Percentiles rank a stretch among this genome's conserved stretches.
Conservation (phyloP, 2,329 filamentous ascomycete genomes). For the Magnaporthiopsis poae region DNA sequence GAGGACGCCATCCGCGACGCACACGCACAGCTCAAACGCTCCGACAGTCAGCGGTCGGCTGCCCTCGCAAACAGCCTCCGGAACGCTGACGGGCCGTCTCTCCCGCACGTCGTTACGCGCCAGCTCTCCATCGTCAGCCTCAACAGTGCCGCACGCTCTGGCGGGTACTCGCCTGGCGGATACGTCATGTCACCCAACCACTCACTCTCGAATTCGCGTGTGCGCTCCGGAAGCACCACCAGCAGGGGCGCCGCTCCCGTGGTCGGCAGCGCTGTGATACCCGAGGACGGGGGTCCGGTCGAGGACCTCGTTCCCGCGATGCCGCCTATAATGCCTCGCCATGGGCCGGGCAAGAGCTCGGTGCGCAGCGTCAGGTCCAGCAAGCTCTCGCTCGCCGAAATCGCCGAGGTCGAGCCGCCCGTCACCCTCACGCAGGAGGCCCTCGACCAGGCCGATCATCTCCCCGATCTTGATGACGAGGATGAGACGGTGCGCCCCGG, state of each 20-base stretch:
- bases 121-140: conserved; percentile 58
- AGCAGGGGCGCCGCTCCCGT: conserved; percentile 24
- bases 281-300: conserved; percentile 16
- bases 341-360: conserved; percentile 46
- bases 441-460: conserved; percentile 44
- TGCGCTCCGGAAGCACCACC: conserved; percentile 46
- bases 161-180: conserved; percentile 59
- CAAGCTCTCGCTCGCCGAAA: conserved; percentile 44
- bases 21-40: conserved; percentile 60
- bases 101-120: conserved; percentile 18
- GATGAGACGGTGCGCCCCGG: conserved; percentile 15
- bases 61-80: conserved; percentile 41
- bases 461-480: conserved; percentile 21
- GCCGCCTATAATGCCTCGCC: conserved; percentile 33
- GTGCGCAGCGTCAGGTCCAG: conserved; percentile 39
- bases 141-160: conserved; percentile 56
- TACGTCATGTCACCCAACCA: conserved; percentile 59
- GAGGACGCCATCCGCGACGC: conserved; percentile 68
- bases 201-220: conserved; percentile 47
- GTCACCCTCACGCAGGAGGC: conserved; percentile 40
- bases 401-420: conserved; percentile 45
- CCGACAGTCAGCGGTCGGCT: conserved; percentile 57
- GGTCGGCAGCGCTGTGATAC: conserved; percentile 1
- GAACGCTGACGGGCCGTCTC: conserved; percentile 18
- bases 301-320: conserved; percentile 26